Evolutionary conservation across 768 basidiomycete species (phyloP), one percentile per base, ranked within the genome.

Genomic region (Pilatotrama ljubarskyi): DNA sequence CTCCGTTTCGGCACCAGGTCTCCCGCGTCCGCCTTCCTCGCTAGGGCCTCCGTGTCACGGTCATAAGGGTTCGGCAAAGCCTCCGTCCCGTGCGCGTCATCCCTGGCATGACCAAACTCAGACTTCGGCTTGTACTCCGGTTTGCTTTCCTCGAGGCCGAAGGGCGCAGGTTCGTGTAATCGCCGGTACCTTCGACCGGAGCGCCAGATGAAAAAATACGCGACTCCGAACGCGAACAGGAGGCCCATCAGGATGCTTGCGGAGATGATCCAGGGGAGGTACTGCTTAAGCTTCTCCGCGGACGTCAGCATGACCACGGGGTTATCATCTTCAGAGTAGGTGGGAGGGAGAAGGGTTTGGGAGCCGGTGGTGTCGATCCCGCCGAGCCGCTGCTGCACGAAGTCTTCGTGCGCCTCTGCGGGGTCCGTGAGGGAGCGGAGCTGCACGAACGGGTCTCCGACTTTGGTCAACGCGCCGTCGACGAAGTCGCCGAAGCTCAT

Each of bases 401-500:
- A 75, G 50, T 74, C 70, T 11, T 55, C 25, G 61, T 75, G 74
- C 11, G 71, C 73, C 36, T 65, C 58, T 0, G 66, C 55, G 14
- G 59, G 51, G 41, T 68, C 55, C 18, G 66, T 68, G 35, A 67
- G 47, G 9, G 73, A 61, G 5, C 70, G 67, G 18, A 75, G 64
- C 59, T 75, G 74, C n/a, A 75, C 63, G 64, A 61, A 75, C 0
- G 74, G 74, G n/a, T 62, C 61, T 25, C 63, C 68, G 32, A 49
- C 65, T 26, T 68, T 66, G 5, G 64, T 51, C n/a, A 64, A 37
- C 25, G 70, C 57, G 36, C 71, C 72, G 55, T 72, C 68, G 7
- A 70, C 67, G 40, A 69, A 71, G 62, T 74, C 68, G 40, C 75
- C 75, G 47, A 68, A 73, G 66, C 73, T 69, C 57, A 76, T 66